These are phyloP conservation scores for Jamesozyma spencerorum DNA, from an alignment of 805 yeast genomes.

Conservation along the genomic window DNA sequence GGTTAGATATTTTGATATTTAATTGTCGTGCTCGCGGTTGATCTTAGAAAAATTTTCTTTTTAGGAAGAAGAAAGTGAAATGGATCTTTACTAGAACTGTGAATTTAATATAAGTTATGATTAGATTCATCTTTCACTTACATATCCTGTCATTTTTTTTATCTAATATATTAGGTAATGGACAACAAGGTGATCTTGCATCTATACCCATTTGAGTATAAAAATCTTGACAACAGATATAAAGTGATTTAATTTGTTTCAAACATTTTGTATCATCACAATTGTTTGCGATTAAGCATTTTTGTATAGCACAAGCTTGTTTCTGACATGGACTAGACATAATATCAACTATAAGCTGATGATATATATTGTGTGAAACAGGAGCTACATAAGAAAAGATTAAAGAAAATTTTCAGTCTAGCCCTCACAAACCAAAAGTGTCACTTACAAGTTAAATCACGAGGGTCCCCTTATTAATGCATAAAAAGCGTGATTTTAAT, in stretches of 20 bases:
- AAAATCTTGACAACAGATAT: slow-evolving; percentile 63
- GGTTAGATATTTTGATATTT: slow-evolving; percentile 13
- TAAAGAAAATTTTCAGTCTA: too few relatives aligned
- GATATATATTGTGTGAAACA: slow-evolving; percentile 89
- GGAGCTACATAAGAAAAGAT: too few relatives aligned
- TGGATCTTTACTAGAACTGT: slow-evolving; percentile 24
- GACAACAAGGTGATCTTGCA: slow-evolving; percentile 68
- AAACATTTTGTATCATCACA: slow-evolving; percentile 74
- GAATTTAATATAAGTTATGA: slow-evolving; percentile 18
- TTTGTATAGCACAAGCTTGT: slow-evolving; percentile 74
- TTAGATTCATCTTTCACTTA: slow-evolving; percentile 17
- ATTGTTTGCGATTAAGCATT: slow-evolving; percentile 52
- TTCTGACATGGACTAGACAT: slow-evolving; percentile 50
- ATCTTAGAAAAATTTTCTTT: slow-evolving; percentile 54
- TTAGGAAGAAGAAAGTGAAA: slow-evolving; percentile 9
- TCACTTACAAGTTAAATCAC: too few relatives aligned
- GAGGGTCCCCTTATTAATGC: too few relatives aligned
- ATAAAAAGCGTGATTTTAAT: too few relatives aligned
- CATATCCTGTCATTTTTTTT: slow-evolving; percentile 16
- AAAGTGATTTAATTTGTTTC: slow-evolving; percentile 55
- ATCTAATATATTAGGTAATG: slow-evolving; percentile 38
- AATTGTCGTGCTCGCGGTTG: slow-evolving; percentile 86
- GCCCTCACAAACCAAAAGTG: too few relatives aligned
- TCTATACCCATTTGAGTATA: slow-evolving; percentile 52
- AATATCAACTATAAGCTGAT: slow-evolving; percentile 67